A percentile compares a stretch with the other conserved stretches of the same genome.
phyloP scores from a whole-genome alignment of 257 asterid genomes.

The Solanum clarkiae region DNA sequence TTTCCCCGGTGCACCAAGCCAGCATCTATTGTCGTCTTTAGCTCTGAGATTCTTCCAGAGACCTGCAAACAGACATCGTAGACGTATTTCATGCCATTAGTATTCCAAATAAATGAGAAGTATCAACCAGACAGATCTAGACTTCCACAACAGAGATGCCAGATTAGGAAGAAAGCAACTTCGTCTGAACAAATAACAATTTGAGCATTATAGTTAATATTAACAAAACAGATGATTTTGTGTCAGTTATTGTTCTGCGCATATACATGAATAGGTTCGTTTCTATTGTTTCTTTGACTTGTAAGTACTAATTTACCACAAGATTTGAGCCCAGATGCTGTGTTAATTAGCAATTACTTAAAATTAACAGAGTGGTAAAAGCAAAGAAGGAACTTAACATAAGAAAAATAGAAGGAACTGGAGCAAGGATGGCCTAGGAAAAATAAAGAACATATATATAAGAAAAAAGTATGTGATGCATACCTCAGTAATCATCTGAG shows the following conservation, averaged over 20 bases:
- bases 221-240: neutral
- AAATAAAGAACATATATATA: neutral
- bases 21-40: conserved; percentile 87
- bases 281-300: neutral
- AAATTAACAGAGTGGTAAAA: neutral
- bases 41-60: conserved; percentile 74
- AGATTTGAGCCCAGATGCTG: neutral
- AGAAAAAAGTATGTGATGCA: neutral
- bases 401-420: neutral
- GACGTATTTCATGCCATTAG: neutral
- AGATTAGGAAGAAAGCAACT: neutral
- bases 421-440: neutral
- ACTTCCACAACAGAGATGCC: neutral
- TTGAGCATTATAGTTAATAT: neutral
- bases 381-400: neutral
- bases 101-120: neutral
- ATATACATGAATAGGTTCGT: neutral
- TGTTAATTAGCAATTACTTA: neutral
- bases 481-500: conserved; percentile 79
- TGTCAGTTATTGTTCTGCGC: neutral
- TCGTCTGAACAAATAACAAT: neutral
- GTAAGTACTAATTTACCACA: neutral
- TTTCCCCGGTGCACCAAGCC: conserved; percentile 83
- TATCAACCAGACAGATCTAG: neutral
- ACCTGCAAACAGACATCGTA: conserved; percentile 39